Conservation (phyloP, 495 filamentous ascomycete genomes). For the Penicillium pulvis region DNA sequence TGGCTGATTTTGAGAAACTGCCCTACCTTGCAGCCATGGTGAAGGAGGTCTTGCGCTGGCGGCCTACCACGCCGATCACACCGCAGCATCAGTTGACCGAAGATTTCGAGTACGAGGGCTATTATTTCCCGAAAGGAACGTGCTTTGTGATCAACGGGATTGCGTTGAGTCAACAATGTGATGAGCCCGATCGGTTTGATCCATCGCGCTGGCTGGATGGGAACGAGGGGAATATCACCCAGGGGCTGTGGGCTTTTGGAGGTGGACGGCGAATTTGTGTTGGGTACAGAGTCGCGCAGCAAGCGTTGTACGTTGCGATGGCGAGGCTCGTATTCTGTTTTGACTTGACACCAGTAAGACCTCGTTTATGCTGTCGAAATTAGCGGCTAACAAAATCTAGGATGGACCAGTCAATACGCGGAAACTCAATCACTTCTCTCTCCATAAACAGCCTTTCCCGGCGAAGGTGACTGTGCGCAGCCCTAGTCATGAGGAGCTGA, state of each 20-base stretch:
- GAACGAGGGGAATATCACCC: constrained; percentile 32
- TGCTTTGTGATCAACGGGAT: constrained; percentile 39
- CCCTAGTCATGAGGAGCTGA: constrained; percentile 25
- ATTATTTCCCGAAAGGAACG: constrained; percentile 49
- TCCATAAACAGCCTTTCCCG: constrained; percentile 28
- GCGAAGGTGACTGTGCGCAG: constrained; percentile 27
- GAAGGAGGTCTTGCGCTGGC: constrained; percentile 40
- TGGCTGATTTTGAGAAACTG: constrained; percentile 30
- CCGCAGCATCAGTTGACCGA: constrained; percentile 36
- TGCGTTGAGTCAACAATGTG: constrained; percentile 31
- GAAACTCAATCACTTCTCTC: constrained; percentile 26
- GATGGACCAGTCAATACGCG: constrained; percentile 13
- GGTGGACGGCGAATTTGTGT: constrained; percentile 49
- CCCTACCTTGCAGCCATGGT: constrained; percentile 34
- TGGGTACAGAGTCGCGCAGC: constrained; percentile 46
- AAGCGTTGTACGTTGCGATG: constrained; percentile 44
- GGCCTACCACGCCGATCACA: constrained; percentile 34
- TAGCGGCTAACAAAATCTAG: neutral
- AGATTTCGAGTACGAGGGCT: constrained; percentile 55
- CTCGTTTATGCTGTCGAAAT: neutral
- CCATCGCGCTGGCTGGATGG: constrained; percentile 50
- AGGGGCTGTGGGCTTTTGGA: constrained; percentile 44
- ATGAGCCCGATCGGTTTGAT: constrained; percentile 33
- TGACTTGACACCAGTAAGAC: constrained; percentile 35
- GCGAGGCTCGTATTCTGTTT: constrained; percentile 48